phyloP scores from a whole-genome alignment of 225 moss, liverwort and hornwort species.

The Takakia lepidozioides region DNA sequence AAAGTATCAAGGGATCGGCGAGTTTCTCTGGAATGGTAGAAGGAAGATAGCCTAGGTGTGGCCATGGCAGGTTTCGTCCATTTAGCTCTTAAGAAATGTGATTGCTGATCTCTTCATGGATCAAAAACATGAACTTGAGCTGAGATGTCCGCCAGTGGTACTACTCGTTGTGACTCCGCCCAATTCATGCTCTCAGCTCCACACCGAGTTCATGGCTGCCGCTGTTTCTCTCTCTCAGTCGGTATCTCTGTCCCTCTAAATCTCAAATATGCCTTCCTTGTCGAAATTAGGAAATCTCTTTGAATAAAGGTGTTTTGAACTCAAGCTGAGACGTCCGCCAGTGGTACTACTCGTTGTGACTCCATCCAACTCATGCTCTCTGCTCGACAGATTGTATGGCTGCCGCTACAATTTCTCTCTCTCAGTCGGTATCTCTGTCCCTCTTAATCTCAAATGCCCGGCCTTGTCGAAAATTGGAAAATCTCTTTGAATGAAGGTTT shows the following conservation, averaged over 20 bases:
- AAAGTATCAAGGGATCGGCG: too few species aligned
- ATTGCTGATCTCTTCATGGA: too few species aligned
- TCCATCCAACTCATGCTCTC: slow-evolving; percentile 24
- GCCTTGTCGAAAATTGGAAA: slow-evolving; percentile 1
- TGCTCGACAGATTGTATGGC: slow-evolving; percentile 17
- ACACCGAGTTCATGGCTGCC: slow-evolving; percentile 10
- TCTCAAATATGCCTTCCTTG: too few species aligned
- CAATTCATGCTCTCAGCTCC: slow-evolving; percentile 32
- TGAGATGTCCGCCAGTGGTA: too few species aligned
- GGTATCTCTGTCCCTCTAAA: not conserved
- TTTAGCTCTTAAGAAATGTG: too few species aligned
- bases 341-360: too few species aligned
- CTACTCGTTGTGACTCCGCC: not conserved
- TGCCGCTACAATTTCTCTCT: slow-evolving; percentile 7
- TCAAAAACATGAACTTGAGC: slow-evolving; percentile 6
- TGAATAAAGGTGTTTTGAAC: slow-evolving; percentile 7
- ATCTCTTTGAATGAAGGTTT: slow-evolving; percentile 14
- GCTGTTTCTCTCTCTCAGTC: slow-evolving; percentile 4
- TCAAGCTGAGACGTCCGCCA: too few species aligned
- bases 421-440: not conserved
- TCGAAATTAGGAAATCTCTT: slow-evolving; percentile 6
- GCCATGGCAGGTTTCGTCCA: too few species aligned
- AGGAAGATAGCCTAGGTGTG: too few species aligned
- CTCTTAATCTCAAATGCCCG: too few species aligned
- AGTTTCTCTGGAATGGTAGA: too few species aligned